Evolutionary conservation across 768 basidiomycete species (phyloP).

Genomic region (Pholiota microspora): DNA sequence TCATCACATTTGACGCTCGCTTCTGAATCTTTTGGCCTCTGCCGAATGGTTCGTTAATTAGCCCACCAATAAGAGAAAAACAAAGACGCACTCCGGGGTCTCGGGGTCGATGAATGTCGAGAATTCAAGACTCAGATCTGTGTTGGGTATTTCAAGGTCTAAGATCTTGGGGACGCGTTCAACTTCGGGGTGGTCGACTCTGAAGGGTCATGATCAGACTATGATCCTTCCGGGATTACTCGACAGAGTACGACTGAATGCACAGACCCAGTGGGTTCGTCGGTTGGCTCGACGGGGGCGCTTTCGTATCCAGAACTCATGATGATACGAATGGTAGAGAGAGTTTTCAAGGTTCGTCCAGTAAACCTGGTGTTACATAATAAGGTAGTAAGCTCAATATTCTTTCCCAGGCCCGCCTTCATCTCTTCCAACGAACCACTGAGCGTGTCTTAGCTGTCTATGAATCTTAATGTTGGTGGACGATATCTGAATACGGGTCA

Average conservation of each 20-base stretch:
- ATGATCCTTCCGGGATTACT: constrained; percentile 15
- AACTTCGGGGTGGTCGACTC: constrained; percentile 12
- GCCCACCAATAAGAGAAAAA: neutral
- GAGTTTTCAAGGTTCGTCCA: no score
- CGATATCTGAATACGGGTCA: constrained; percentile 37
- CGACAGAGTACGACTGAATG: constrained; percentile 17
- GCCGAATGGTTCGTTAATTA: constrained; percentile 20
- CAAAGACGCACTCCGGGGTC: constrained; percentile 47
- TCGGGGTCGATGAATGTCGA: constrained; percentile 40
- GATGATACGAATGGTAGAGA: constrained; percentile 7
- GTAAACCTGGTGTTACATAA: constrained; percentile 15
- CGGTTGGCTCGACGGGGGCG: constrained; percentile 7
- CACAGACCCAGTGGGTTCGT: constrained; percentile 34
- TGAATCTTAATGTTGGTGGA: constrained; percentile 8
- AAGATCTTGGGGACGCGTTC: constrained; percentile 3
- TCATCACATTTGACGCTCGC: constrained; percentile 75
- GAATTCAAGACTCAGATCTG: constrained; percentile 42
- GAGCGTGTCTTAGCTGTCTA: neutral
- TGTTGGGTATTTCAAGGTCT: constrained; percentile 45
- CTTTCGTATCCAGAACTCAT: constrained; percentile 26
- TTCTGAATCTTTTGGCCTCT: constrained; percentile 58
- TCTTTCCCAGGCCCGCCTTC: constrained; percentile 9
- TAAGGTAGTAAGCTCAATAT: constrained; percentile 9
- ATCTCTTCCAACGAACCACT: neutral
- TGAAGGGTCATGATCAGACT: constrained; percentile 31